Evolutionary conservation across 306 rosid species (phyloP).

Genomic region (cucumber (Cucumis sativus)): DNA sequence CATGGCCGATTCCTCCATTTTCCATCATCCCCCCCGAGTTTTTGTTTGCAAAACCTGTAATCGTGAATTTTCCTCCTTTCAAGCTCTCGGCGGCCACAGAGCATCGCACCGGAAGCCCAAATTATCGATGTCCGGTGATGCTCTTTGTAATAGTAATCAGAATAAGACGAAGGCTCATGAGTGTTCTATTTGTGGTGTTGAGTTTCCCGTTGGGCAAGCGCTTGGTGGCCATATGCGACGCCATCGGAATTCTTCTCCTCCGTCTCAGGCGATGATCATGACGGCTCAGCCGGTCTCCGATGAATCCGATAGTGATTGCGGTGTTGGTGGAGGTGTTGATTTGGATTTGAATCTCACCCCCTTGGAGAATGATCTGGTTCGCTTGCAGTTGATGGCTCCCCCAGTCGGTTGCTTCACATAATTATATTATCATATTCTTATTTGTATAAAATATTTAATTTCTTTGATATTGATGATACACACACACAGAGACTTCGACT

Average conservation of each 20-base stretch:
- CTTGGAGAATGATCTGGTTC: constrained; percentile 22
- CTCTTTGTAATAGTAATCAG: not conserved
- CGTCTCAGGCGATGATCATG: not conserved
- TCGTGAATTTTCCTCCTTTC: constrained; percentile 48
- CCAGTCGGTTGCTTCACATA: not conserved
- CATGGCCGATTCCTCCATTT: constrained; percentile 17
- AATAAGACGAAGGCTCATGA: constrained; percentile 41
- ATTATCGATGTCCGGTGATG: constrained; percentile 9
- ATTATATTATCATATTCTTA: not conserved
- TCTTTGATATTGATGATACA: not conserved
- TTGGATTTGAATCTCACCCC: constrained; percentile 45
- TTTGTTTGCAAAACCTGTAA: constrained; percentile 65
- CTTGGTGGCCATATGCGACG: constrained; percentile 92
- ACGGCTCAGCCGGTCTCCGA: not conserved
- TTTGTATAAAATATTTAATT: not conserved
- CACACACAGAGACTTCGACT: not conserved
- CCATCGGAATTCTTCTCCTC: constrained; percentile 26
- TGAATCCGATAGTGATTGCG: constrained; percentile 19
- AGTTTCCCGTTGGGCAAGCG: constrained; percentile 72
- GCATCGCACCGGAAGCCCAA: constrained; percentile 70
- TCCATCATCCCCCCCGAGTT: not conserved
- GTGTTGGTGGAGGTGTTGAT: constrained; percentile 11
- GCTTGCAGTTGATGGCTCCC: constrained; percentile 17
- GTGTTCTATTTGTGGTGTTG: constrained; percentile 60
- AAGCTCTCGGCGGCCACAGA: constrained; percentile 86